Conservation (phyloP, 73 alveolate species). For the Paraurostyla sp. region DNA sequence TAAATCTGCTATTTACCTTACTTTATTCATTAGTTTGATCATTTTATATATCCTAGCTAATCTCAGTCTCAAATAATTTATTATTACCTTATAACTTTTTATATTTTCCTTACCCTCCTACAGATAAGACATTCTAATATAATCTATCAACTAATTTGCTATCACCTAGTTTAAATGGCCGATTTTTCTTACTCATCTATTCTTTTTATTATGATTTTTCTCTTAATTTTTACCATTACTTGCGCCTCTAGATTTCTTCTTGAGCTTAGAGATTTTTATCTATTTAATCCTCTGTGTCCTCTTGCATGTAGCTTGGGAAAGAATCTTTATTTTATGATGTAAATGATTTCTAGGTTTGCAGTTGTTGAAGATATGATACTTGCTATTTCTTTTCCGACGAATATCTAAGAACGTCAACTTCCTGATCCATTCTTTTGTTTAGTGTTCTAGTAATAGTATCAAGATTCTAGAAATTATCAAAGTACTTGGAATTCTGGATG, state of each 20-base stretch:
- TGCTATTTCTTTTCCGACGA: neutral
- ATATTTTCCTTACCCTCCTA: no score
- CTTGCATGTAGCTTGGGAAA: neutral
- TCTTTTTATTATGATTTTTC: neutral
- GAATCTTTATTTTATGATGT: neutral
- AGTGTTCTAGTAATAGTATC: neutral
- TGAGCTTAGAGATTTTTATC: neutral
- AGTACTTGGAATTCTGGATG: neutral
- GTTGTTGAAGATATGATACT: neutral
- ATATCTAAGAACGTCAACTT: neutral
- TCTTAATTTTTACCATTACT: neutral
- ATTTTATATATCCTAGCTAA: neutral
- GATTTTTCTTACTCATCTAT: no score
- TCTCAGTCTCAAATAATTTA: neutral
- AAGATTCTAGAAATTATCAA: neutral
- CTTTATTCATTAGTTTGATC: neutral
- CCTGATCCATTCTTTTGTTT: neutral
- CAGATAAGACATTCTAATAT: no score
- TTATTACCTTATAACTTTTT: neutral
- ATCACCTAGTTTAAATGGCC: no score
- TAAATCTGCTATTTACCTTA: neutral
- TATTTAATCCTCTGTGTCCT: constrained; percentile 25
- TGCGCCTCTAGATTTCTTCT: constrained; percentile 1
- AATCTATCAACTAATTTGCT: no score
- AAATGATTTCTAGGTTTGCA: neutral